Evolutionary conservation across 768 basidiomycete species (phyloP), one percentile per base, ranked within the genome.

Genomic region (Lepiota brunneoincarnata): DNA sequence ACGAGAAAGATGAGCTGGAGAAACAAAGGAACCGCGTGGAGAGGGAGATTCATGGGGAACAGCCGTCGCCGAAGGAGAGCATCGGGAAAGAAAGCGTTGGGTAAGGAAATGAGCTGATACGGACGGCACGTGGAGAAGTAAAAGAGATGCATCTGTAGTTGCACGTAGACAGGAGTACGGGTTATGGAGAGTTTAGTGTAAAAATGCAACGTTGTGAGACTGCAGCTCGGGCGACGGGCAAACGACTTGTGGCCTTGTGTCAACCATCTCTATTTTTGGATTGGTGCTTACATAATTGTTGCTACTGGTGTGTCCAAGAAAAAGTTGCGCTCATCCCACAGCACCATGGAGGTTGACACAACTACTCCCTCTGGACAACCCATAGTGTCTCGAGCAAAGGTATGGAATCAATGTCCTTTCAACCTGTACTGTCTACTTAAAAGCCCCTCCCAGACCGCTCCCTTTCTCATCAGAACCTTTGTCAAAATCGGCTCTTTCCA

Each of bases 401-500:
- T 80, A 23, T 47, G 49, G 20, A 5, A 1, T 2, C 14, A 18
- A 60, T 49, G 17, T 45, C 2, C 37, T n/a, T 42, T 1, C n/a
- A n/a, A 53, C 18, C 44, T 24, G 55, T 9, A 24, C 14, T 23
- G 7, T 28, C 11, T 23, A 21, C 45, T 54, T 31, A 31, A 31
- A 10, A 54, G n/a, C 21, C 6, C 11, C 5, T 20, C 12, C 28
- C 58, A 91, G 90, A 89, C 85, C 4, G 78, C 86, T 0, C 91
- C 91, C 5, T 93, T 93, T 68, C 81, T 93, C 50, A 83, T 93
- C 34, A 81, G 91, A 46, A 76, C 89, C 12, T 93, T 93, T 66
- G 78, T 92, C 53, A 92, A 91, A 79, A 81, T 89, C 36, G 89
- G 88, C 17, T 73, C 81, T 35, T 91, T 90, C 65, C 91, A 92